Conservation (phyloP, 2,329 filamentous ascomycete genomes). For the Ceratocystis huliohia region DNA sequence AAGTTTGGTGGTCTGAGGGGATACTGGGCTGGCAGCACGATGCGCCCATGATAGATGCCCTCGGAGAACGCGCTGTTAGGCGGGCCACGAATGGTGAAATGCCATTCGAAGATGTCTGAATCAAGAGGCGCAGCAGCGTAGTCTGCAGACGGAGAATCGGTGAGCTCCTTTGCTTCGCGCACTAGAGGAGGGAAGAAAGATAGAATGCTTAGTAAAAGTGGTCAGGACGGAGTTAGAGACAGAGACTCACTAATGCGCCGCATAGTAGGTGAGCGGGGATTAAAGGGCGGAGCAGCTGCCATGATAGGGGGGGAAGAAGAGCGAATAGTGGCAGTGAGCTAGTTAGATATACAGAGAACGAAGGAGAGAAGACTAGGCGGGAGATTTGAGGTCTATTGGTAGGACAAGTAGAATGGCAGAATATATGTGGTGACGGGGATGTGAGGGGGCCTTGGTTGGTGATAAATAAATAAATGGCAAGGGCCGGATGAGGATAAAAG, state of each 20-base stretch:
- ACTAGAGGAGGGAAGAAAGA: constrained; percentile 37
- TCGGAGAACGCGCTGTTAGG: constrained; percentile 65
- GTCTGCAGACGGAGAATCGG: constrained; percentile 65
- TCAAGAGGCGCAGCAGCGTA: constrained; percentile 79
- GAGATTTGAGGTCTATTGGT: neutral
- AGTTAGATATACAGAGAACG: neutral
- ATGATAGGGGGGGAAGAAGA: neutral
- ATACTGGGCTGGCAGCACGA: constrained; percentile 78
- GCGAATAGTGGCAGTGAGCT: neutral
- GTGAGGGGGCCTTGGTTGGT: neutral
- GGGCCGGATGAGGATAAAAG: neutral
- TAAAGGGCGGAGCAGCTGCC: constrained; percentile 42
- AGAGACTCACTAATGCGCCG: constrained; percentile 61
- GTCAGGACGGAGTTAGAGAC: neutral
- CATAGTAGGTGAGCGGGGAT: constrained; percentile 70
- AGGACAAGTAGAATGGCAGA: neutral
- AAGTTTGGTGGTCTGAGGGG: constrained; percentile 89
- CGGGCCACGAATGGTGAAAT: constrained; percentile 90
- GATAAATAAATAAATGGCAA: neutral
- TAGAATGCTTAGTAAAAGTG: neutral
- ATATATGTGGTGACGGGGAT: neutral
- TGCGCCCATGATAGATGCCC: constrained; percentile 91
- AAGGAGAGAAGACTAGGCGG: neutral
- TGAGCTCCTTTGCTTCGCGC: constrained; percentile 81
- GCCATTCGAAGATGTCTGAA: constrained; percentile 91